Conservation (phyloP, 2,329 filamentous ascomycete genomes). For the Aureobasidium leucospermi region DNA sequence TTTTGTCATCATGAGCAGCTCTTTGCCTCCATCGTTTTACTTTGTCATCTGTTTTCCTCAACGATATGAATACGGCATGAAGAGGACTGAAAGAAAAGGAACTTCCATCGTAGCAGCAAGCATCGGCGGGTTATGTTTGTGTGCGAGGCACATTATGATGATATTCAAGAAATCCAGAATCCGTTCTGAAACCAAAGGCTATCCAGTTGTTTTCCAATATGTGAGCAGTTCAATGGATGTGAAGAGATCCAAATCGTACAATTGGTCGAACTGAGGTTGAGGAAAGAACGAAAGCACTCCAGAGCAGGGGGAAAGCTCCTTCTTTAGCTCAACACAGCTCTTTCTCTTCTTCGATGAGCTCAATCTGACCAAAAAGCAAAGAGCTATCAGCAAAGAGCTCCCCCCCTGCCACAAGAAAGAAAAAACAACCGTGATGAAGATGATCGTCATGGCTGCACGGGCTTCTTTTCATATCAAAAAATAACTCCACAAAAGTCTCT, state of each 20-base stretch:
- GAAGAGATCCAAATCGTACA: background rate
- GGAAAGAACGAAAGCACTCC: background rate
- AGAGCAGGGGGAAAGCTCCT: background rate
- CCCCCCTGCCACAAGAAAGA: background rate
- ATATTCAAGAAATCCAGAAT: background rate
- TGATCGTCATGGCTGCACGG: constrained; percentile 11
- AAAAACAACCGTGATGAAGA: constrained; percentile 5
- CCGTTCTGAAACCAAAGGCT: background rate
- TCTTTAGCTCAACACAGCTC: background rate
- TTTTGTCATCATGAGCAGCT: constrained; percentile 6
- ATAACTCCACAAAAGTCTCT: background rate
- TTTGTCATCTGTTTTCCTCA: constrained; percentile 5
- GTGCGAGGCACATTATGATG: background rate
- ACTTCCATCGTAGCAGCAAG: constrained; percentile 1
- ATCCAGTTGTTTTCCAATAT: background rate
- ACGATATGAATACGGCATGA: constrained; percentile 11
- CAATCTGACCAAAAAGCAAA: constrained; percentile 6
- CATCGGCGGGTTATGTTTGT: background rate
- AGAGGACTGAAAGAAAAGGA: background rate
- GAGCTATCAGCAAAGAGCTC: background rate
- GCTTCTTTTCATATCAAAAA: background rate
- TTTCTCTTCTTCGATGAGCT: background rate
- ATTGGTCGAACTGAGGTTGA: background rate
- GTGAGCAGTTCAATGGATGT: background rate
- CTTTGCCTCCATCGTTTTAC: background rate